Evolutionary conservation across 2,329 filamentous ascomycete species (phyloP).

Genomic region (Talaromyces rugulosus): DNA sequence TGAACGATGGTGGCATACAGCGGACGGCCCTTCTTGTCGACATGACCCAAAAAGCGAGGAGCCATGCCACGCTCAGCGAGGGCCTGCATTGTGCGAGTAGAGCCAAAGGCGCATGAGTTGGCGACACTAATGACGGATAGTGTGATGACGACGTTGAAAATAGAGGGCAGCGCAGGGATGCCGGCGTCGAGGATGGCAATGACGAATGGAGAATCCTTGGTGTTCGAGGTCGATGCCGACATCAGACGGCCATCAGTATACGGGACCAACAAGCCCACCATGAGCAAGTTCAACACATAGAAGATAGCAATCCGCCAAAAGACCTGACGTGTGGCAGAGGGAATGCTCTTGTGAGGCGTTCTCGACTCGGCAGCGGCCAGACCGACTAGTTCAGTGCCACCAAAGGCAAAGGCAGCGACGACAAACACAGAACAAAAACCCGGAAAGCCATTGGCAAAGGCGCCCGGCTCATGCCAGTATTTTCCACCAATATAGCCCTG

Average conservation of each 20-base stretch:
- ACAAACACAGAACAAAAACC: conserved; percentile 57
- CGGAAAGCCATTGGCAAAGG: conserved; percentile 43
- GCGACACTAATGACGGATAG: conserved; percentile 58
- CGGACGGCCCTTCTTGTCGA: conserved; percentile 45
- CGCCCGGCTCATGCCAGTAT: conserved; percentile 34
- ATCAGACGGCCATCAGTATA: conserved; percentile 38
- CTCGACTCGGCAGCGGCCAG: conserved; percentile 51
- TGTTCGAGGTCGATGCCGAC: conserved; percentile 35
- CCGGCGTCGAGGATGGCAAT: conserved; percentile 60
- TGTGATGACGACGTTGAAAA: conserved; percentile 65
- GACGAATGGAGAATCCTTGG: conserved; percentile 60
- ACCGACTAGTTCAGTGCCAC: conserved; percentile 52
- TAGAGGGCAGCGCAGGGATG: conserved; percentile 56
- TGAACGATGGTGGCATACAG: conserved; percentile 39
- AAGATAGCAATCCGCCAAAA: conserved; percentile 51
- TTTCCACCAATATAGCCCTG: conserved; percentile 37
- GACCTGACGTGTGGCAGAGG: conserved; percentile 46
- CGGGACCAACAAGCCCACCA: conserved; percentile 44
- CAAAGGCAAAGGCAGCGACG: conserved; percentile 55
- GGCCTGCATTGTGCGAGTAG: conserved; percentile 55
- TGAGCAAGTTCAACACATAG: conserved; percentile 44
- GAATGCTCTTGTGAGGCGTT: conserved; percentile 49
- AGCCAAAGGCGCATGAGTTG: conserved; percentile 56
- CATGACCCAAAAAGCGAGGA: conserved; percentile 41
- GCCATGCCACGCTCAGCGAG: conserved; percentile 46